phyloP scores from a whole-genome alignment of 495 filamentous ascomycete species.

The Lindgomyces ingoldianus region DNA sequence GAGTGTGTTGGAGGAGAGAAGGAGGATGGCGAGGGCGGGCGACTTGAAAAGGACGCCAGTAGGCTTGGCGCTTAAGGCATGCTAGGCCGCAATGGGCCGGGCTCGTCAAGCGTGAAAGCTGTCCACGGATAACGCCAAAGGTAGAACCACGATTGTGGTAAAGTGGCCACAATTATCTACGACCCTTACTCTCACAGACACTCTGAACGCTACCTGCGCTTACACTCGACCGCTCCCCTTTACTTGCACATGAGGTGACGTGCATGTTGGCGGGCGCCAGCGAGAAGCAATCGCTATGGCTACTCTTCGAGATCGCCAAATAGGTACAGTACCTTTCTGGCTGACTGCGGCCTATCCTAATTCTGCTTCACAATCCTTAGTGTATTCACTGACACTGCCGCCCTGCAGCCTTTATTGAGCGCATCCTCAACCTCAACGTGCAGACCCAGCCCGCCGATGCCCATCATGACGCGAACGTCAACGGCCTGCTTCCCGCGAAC shows the following conservation, averaged over 20 bases:
- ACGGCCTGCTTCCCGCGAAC: slow-evolving; percentile 66
- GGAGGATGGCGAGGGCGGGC: slow-evolving; percentile 17
- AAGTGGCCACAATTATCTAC: not conserved
- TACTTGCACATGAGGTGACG: slow-evolving; percentile 29
- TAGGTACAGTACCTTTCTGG: too few relatives aligned
- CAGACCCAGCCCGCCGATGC: slow-evolving; percentile 56
- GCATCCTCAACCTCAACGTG: slow-evolving; percentile 88
- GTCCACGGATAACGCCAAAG: too few relatives aligned
- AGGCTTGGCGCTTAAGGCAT: slow-evolving; percentile 9
- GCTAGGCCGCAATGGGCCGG: slow-evolving; percentile 24
- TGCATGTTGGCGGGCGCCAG: slow-evolving; percentile 26
- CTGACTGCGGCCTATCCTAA: too few relatives aligned
- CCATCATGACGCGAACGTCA: slow-evolving; percentile 56
- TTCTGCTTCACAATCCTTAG: not conserved
- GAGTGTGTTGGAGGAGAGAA: slow-evolving; percentile 29
- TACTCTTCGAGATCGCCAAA: slow-evolving; percentile 92
- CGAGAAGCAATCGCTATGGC: slow-evolving; percentile 59
- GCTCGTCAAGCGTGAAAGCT: not conserved
- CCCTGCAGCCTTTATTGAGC: slow-evolving; percentile 81
- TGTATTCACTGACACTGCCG: not conserved
- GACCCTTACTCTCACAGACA: too few relatives aligned
- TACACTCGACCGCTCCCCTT: not conserved
- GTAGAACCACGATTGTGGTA: slow-evolving; percentile 7
- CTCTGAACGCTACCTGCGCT: too few relatives aligned
- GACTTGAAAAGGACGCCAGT: slow-evolving; percentile 11